These are phyloP conservation scores for Fusarium tanahbumbuense DNA, from an alignment of 2,329 filamentous ascomycete species.

Conservation along the genomic window DNA sequence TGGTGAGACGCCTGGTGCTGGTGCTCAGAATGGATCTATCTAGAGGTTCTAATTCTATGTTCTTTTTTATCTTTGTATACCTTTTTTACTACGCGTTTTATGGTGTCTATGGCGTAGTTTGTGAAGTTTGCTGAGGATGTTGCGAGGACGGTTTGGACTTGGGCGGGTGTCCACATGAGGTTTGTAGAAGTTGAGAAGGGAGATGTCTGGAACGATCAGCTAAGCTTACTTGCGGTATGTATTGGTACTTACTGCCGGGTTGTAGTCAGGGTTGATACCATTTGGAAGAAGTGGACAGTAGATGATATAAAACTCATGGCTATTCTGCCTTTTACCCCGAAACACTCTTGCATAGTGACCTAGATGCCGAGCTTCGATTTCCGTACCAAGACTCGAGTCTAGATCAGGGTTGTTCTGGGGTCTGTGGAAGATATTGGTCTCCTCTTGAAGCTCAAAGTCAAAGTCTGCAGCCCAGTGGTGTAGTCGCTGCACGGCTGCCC, in stretches of 20 bases:
- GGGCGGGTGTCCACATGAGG: conserved; percentile 40
- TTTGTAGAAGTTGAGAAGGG: conserved; percentile 42
- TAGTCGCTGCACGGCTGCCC: conserved; percentile 30
- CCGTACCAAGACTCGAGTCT: rapidly evolving
- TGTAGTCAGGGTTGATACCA: not conserved
- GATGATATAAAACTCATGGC: conserved; percentile 19
- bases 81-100: conserved; percentile 21
- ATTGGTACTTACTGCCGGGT: conserved; percentile 31
- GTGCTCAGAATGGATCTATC: not conserved
- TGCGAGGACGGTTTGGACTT: conserved; percentile 21
- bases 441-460: conserved; percentile 18
- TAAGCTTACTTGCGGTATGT: too few species aligned
- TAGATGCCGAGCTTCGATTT: conserved; percentile 2
- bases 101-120: conserved; percentile 27
- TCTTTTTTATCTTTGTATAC: conserved; percentile 29
- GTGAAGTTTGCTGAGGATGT: conserved; percentile 28
- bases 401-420: rapidly evolving
- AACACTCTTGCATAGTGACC: conserved; percentile 35
- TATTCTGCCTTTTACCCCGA: conserved; percentile 11
- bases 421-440: not conserved
- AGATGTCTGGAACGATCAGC: conserved; percentile 6
- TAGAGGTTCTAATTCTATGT: not conserved
- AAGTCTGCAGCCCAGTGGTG: conserved; percentile 41
- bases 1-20: not conserved
- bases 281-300: conserved; percentile 41